Percentiles rank a stretch among this genome's conserved stretches.
These are phyloP conservation scores for Polychytrium aggregatum DNA, from an alignment of 192 early-diverging fungal species.

Conservation along the genomic window DNA sequence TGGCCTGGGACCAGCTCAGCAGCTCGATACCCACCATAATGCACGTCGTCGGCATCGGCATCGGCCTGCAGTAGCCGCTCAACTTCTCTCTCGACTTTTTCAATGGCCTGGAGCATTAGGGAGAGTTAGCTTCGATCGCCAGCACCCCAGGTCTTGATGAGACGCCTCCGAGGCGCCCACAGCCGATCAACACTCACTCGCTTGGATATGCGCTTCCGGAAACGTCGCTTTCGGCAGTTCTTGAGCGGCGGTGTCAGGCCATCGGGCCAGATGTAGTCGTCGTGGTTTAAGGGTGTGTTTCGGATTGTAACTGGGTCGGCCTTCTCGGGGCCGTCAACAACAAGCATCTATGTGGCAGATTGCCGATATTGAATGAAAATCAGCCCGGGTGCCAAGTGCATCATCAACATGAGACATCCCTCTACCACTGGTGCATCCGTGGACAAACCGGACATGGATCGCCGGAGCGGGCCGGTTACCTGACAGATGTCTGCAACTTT, in stretches of 20 bases:
- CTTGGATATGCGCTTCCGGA: conserved; percentile 70
- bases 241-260: conserved; percentile 69
- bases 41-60: conserved; percentile 56
- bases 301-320: too few relatives aligned
- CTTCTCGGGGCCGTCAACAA: too few relatives aligned
- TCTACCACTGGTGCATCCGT: too few relatives aligned
- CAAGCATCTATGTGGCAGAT: too few relatives aligned
- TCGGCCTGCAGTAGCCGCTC: conserved; percentile 66
- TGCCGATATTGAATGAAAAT: too few relatives aligned
- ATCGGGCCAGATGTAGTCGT: conserved; percentile 63
- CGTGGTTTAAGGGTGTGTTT: conserved; percentile 30
- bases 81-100: conserved; percentile 73
- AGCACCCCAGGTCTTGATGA: too few relatives aligned
- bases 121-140: too few relatives aligned
- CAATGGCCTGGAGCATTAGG: conserved; percentile 72
- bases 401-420: too few relatives aligned
- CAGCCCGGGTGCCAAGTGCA: too few relatives aligned
- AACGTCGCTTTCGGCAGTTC: conserved; percentile 64
- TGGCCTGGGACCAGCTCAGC: conserved; percentile 1
- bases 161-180: background rate
- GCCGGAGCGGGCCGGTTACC: conserved; percentile 31
- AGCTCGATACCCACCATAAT: conserved; percentile 33
- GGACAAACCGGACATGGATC: too few relatives aligned
- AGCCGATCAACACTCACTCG: conserved; percentile 26
- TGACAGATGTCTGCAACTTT: conserved; percentile 80